A percentile compares a stretch with the other conserved stretches of the same genome.
These are phyloP conservation scores for Tylopilus orsonianus DNA, from an alignment of 1,284 basidiomycete genomes.

Conservation along the genomic window DNA sequence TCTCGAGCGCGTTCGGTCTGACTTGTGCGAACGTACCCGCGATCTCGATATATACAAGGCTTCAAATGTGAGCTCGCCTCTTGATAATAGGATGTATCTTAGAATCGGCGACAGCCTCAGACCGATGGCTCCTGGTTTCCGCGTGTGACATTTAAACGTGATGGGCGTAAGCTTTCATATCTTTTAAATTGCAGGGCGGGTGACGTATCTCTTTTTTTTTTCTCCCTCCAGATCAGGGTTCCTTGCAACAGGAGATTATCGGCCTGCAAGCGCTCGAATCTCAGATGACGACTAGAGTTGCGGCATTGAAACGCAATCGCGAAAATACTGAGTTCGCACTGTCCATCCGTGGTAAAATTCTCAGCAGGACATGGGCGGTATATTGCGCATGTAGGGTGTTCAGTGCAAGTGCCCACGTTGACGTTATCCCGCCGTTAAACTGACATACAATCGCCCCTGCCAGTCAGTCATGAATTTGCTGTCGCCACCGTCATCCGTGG, in stretches of 20 bases:
- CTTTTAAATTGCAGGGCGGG: neutral
- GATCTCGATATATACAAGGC: slow-evolving; percentile 27
- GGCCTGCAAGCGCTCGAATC: slow-evolving; percentile 68
- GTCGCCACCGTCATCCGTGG: slow-evolving; percentile 41
- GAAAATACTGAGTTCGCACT: slow-evolving; percentile 49
- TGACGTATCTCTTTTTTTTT: slow-evolving; percentile 3
- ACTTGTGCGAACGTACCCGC: slow-evolving; percentile 31
- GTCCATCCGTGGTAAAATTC: slow-evolving; percentile 55
- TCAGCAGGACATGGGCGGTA: slow-evolving; percentile 55
- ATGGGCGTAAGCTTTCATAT: slow-evolving; percentile 27
- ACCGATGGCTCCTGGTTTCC: slow-evolving; percentile 31
- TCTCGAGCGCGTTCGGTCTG: slow-evolving; percentile 33
- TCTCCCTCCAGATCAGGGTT: slow-evolving; percentile 23
- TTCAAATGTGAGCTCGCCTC: slow-evolving; percentile 23
- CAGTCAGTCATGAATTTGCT: slow-evolving; percentile 63
- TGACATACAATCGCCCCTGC: slow-evolving; percentile 16
- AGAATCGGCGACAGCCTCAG: slow-evolving; percentile 23
- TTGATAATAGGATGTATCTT: slow-evolving; percentile 9
- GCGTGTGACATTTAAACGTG: slow-evolving; percentile 32
- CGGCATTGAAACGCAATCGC: slow-evolving; percentile 48
- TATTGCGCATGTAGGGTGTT: slow-evolving; percentile 69
- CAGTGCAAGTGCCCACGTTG: slow-evolving; percentile 47
- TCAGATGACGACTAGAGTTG: slow-evolving; percentile 63
- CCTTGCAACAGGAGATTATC: slow-evolving; percentile 51
- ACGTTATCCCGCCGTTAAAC: slow-evolving; percentile 5